Evolutionary conservation across 179 eudicot genomes (phyloP).

Genomic region (Amaranthus tricolor): DNA sequence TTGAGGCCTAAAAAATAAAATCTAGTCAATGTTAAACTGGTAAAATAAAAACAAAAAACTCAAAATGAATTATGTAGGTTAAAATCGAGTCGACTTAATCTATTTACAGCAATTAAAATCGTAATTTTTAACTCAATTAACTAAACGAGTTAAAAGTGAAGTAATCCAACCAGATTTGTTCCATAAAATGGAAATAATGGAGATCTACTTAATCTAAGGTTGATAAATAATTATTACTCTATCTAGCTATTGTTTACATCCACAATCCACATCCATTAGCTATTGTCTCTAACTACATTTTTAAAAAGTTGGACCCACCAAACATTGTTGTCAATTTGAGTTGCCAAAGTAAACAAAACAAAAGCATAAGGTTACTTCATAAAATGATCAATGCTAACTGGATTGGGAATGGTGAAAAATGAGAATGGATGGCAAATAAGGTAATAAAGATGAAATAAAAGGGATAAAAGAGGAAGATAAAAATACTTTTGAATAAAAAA

Average conservation of each 20-base stretch:
- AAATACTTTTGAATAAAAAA: background rate
- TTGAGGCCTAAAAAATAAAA: no score
- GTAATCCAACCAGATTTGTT: no score
- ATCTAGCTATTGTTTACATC: background rate
- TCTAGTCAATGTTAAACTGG: no score
- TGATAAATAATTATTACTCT: background rate
- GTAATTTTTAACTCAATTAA: no score
- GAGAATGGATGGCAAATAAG: conserved; percentile 13
- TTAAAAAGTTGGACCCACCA: conserved; percentile 14
- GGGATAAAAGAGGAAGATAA: conserved; percentile 9
- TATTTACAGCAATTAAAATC: no score
- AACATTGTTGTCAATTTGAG: conserved; percentile 17
- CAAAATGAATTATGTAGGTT: no score
- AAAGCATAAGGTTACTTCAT: conserved; percentile 11
- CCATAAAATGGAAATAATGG: no score
- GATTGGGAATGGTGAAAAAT: conserved; percentile 1
- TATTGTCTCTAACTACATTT: conserved; percentile 2
- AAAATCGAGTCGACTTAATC: no score
- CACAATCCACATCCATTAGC: conserved; percentile 3
- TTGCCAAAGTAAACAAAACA: conserved; percentile 26
- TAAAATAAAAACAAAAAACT: no score
- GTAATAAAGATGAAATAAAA: background rate
- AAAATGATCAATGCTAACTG: conserved; percentile 8
- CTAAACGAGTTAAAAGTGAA: no score
- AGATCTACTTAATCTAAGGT: no score